Percentiles rank a stretch among this genome's conserved stretches.
Conservation (phyloP, 2,329 filamentous ascomycete genomes). For the Penicillium capsulatum region DNA sequence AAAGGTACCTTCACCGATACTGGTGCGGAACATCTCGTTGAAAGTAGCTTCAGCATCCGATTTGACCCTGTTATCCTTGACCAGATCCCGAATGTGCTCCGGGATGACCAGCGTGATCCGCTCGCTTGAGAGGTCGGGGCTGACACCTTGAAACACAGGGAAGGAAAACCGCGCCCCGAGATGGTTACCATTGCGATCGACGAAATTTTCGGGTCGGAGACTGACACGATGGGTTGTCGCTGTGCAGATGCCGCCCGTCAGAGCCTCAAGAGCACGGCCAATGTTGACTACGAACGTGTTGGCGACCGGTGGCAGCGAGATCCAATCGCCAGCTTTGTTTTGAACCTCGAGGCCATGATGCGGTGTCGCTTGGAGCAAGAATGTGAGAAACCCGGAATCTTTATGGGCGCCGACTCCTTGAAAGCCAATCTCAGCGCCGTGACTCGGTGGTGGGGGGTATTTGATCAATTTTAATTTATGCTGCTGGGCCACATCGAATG, state of each 20-base stretch:
- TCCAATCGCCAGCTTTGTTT: slow-evolving; percentile 46
- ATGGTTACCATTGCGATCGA: slow-evolving; percentile 16
- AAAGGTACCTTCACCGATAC: slow-evolving; percentile 33
- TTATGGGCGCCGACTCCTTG: slow-evolving; percentile 47
- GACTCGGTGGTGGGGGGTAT: slow-evolving; percentile 39
- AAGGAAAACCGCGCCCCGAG: slow-evolving; percentile 36
- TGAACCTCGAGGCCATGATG: slow-evolving; percentile 48
- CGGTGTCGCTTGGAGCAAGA: slow-evolving; percentile 44
- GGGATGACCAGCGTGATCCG: slow-evolving; percentile 30
- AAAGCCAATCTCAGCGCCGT: slow-evolving; percentile 24
- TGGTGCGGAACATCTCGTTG: slow-evolving; percentile 30
- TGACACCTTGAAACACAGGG: slow-evolving; percentile 36
- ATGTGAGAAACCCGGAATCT: slow-evolving; percentile 49
- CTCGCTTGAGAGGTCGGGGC: slow-evolving; percentile 30
- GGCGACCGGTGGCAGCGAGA: slow-evolving; percentile 43
- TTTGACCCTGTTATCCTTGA: slow-evolving; percentile 30
- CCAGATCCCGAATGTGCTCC: slow-evolving; percentile 27
- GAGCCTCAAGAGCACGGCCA: slow-evolving; percentile 36
- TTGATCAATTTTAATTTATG: slow-evolving; percentile 41
- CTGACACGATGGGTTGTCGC: slow-evolving; percentile 37
- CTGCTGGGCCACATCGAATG: slow-evolving; percentile 34
- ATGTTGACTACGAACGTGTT: slow-evolving; percentile 50
- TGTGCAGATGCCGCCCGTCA: slow-evolving; percentile 35
- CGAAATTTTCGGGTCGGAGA: slow-evolving; percentile 27
- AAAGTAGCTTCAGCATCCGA: slow-evolving; percentile 38